Evolutionary conservation across 306 rosid species (phyloP).

Genomic region (Cucumis melo): DNA sequence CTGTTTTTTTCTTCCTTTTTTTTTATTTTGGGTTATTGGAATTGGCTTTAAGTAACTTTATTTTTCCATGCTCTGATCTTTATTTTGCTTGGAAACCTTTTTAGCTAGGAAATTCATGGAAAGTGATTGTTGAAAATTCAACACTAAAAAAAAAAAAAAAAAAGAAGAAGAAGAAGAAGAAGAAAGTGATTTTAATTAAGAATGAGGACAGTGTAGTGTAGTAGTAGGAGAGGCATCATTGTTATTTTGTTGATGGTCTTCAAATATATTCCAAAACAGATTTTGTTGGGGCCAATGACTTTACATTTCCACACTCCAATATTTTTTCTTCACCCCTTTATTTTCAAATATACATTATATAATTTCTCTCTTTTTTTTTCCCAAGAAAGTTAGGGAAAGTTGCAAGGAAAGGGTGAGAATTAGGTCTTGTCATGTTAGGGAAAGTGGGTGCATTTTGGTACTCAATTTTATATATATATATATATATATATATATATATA

Average conservation of each 20-base stretch:
- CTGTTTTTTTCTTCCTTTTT: neutral
- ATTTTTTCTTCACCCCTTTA: neutral
- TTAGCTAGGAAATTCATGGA: constrained; percentile 62
- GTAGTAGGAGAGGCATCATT: neutral
- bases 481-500: no score
- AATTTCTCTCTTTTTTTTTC: constrained; percentile 14
- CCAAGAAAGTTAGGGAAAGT: constrained; percentile 30
- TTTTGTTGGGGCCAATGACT: neutral
- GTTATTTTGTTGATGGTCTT: neutral
- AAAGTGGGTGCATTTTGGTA: constrained; percentile 43
- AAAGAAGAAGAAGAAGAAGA: neutral
- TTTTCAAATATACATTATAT: neutral
- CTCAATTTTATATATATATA: no score
- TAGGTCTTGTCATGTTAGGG: constrained; percentile 52
- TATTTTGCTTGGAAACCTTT: constrained; percentile 60
- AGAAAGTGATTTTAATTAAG: neutral
- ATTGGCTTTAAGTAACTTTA: constrained; percentile 12
- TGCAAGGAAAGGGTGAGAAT: constrained; percentile 31
- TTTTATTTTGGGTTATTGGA: neutral
- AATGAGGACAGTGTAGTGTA: neutral
- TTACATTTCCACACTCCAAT: neutral
- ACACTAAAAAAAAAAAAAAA: neutral
- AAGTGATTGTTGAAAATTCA: constrained; percentile 38
- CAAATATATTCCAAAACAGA: neutral
- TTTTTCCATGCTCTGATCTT: constrained; percentile 22